Base-by-base conservation (phyloP, 495 filamentous ascomycete genomes). In the Pseudevernia furfuracea region DNA sequence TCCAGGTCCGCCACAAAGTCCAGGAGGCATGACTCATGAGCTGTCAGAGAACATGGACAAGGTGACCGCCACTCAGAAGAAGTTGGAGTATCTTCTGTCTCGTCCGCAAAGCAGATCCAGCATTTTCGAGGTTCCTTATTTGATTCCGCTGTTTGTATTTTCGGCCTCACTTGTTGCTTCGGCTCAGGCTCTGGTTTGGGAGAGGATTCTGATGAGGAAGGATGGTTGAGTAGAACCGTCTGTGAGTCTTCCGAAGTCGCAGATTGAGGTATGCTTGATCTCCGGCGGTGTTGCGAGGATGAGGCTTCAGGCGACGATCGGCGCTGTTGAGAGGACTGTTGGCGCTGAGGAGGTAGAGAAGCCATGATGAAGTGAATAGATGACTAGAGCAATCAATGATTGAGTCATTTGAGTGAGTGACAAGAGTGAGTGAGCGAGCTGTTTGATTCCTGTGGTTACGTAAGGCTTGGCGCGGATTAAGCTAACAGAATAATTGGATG, bases 21-120 rank as follows among this genome's bases (percentile, higher is more conserved):
- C 36, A 97, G 80, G 48, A 98, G 80, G 73, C 94, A 98, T 32
- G 84, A 82, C 73, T 97, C 90, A 74, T 98, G 94, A 4, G 93
- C 94, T 59, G 88, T 88, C 39, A 98, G 78, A 28, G 87, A 89
- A 76, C 94, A 98, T 0, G 86, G 87, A 74, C 94, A 98, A 11
- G 94, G 91, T 28, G 83, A 87, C 23, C 89, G 85, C 91, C 93
- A 97, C 71, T 87, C 81, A 32, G 81, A 80, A n/a, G 79, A 73
- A 30, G 84, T 84, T 46, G 82, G 79, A 41, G 78, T 80, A 61
- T 91, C 87, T 67, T 96, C 90, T 30, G 86, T 91, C 66, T 91
- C 86, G 67, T 93, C 90, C 60, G 82, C 82, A 70, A 94, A 89
- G 77, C 94, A 98, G 70, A 98, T 92, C 88, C 91, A 97, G 75